phyloP scores from a whole-genome alignment of 1,284 basidiomycete species.

The Omphalotus olearius region DNA sequence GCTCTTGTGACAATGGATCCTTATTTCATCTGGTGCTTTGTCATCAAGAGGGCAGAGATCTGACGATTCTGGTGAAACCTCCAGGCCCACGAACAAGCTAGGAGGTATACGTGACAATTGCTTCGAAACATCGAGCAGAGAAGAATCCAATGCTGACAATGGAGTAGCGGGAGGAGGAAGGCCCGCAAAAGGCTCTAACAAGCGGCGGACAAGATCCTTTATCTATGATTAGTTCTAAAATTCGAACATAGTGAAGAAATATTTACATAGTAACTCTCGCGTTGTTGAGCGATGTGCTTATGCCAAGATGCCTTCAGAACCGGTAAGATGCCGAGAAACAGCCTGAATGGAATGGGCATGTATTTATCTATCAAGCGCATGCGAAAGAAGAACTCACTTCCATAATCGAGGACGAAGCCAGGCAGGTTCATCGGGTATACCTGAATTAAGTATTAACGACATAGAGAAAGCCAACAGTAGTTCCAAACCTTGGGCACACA shows the following conservation, averaged over 20 bases:
- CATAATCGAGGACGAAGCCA: conserved; percentile 73
- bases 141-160: conserved; percentile 40
- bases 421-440: conserved; percentile 64
- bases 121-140: conserved; percentile 46
- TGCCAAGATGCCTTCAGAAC: conserved; percentile 53
- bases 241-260: not conserved
- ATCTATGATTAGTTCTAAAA: not conserved
- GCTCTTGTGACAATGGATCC: conserved; percentile 44
- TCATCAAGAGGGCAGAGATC: conserved; percentile 51
- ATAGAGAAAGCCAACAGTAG: not conserved
- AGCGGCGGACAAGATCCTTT: conserved; percentile 65
- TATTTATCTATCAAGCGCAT: conserved; percentile 2
- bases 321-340: conserved; percentile 61
- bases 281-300: conserved; percentile 51
- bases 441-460: conserved; percentile 28
- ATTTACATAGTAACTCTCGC: conserved; percentile 68
- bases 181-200: conserved; percentile 50
- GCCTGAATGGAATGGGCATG: conserved; percentile 31
- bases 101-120: conserved; percentile 56
- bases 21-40: conserved; percentile 41
- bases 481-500: conserved; percentile 55
- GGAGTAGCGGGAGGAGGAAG: conserved; percentile 44
- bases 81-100: conserved; percentile 46
- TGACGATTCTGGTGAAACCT: conserved; percentile 45
- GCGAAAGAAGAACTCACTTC: conserved; percentile 47